These are phyloP conservation scores for Eustoma russellianum DNA, from an alignment of 257 asterid species.

Conservation along the genomic window DNA sequence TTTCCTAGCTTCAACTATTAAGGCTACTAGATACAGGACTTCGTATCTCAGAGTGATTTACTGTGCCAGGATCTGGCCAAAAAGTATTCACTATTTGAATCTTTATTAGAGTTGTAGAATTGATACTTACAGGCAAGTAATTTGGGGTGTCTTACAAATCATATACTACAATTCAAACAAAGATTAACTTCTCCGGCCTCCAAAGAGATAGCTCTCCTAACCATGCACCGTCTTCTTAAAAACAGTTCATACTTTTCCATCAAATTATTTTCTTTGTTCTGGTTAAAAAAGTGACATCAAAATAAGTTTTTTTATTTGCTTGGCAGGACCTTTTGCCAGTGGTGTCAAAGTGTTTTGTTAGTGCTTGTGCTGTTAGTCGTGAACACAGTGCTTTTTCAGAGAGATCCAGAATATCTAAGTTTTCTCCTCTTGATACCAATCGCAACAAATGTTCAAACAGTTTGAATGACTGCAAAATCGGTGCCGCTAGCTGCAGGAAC, in stretches of 20 bases:
- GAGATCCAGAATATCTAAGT: conserved; percentile 35
- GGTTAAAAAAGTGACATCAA: conserved; percentile 8
- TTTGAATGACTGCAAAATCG: conserved; percentile 25
- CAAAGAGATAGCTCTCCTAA: too few species aligned
- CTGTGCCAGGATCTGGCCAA: too few species aligned
- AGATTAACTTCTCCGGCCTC: too few species aligned
- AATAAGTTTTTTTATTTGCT: conserved; percentile 8
- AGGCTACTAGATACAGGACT: too few species aligned
- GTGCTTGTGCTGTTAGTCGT: conserved; percentile 28
- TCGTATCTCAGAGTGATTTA: too few species aligned
- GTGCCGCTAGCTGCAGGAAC: conserved; percentile 25
- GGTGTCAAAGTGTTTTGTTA: conserved; percentile 54
- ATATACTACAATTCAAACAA: too few species aligned
- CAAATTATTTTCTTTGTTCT: conserved; percentile 9
- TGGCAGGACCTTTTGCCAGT: conserved; percentile 58
- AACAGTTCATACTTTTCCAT: background rate
- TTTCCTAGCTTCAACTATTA: too few species aligned
- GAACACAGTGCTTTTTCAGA: conserved; percentile 45
- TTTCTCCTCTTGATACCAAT: conserved; percentile 23
- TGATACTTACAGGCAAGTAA: too few species aligned
- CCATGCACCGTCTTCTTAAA: too few species aligned
- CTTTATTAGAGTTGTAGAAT: too few species aligned
- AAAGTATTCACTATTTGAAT: too few species aligned
- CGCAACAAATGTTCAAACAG: conserved; percentile 26
- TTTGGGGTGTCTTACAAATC: too few species aligned